Base-by-base conservation (phyloP, 768 basidiomycete species). In the Serendipita sp. region DNA sequence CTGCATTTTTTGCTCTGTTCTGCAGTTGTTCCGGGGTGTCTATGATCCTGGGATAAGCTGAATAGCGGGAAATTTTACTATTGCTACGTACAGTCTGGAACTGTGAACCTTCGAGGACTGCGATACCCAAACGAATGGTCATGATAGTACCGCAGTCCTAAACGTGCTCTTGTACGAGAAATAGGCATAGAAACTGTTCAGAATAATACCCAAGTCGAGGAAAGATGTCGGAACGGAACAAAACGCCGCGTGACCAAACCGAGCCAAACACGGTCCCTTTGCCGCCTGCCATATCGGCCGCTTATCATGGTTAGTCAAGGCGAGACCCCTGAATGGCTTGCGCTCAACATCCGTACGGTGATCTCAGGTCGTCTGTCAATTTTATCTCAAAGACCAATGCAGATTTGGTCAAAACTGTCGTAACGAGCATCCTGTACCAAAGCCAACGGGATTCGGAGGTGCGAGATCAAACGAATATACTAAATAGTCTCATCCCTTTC, bases 91-190 rank as follows among this genome's bases (percentile, higher is more conserved):
- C 88, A 90, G 68, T 90, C 88, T 46, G 87, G 84, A 70, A 88
- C 78, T 1, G 75, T 74, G 69, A 85, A 86, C 70, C 78, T 76
- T 64, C 81, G 79, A 0, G 80, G 78, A 71, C 85, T 83, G 44
- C 88, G 78, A 70, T 85, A 89, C 1, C 88, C 88, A 71, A 86
- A 90, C 1, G 86, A 89, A 67, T 86, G 82, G 73, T 90, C 88
- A 67, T 89, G 88, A 74, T 90, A 90, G 23, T 48, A 41, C 36
- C 69, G 35, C 30, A 36, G 10, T 32, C 56, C 56, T 8, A 38
- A 10, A 16, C 63, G 56, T 18, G 56, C 35, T 38, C 28, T 28
- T 60, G 28, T 10, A 60, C 56, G 56, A 60, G 36, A 36, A 5
- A 35, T 30, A 18, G 10, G 56, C 56, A 60, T 60, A n/a, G 35